Conservation (phyloP, 495 filamentous ascomycete species). For the Aspergillus nanangensis region DNA sequence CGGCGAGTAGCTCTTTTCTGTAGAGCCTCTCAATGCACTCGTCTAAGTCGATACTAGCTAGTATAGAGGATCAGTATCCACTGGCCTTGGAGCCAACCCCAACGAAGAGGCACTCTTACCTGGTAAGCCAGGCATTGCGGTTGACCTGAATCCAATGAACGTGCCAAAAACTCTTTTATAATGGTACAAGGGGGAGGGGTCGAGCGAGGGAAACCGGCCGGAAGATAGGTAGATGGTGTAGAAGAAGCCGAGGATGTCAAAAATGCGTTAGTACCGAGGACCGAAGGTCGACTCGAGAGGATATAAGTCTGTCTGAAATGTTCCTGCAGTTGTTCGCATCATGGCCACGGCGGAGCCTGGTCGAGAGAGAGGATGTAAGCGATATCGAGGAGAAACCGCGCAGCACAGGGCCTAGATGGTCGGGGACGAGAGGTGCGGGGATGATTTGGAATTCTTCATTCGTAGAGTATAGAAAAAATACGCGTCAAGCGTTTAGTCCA, state of each 20-base stretch:
- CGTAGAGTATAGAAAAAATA: too few relatives aligned
- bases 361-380: slow-evolving; percentile 9
- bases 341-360: slow-evolving; percentile 16
- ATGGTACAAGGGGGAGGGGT: slow-evolving; percentile 14
- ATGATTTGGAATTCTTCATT: too few relatives aligned
- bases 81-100: neutral
- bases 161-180: slow-evolving; percentile 7
- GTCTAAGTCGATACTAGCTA: slow-evolving; percentile 95
- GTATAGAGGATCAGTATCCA: slow-evolving; percentile 2
- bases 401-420: slow-evolving; percentile 2
- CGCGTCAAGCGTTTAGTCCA: too few relatives aligned
- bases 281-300: slow-evolving; percentile 11
- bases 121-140: slow-evolving; percentile 81
- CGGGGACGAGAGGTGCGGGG: too few relatives aligned
- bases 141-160: slow-evolving; percentile 5
- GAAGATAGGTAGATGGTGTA: too few relatives aligned
- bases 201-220: too few relatives aligned
- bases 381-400: slow-evolving; percentile 9
- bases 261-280: neutral
- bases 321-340: slow-evolving; percentile 28
- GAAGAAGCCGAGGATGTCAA: slow-evolving; percentile 1
- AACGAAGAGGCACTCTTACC: slow-evolving; percentile 44
- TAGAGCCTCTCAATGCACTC: slow-evolving; percentile 96
- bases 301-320: slow-evolving; percentile 21
- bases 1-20: slow-evolving; percentile 91